These are phyloP conservation scores for Malassezia cuniculi DNA, from an alignment of 1,284 basidiomycete species.

Conservation along the genomic window DNA sequence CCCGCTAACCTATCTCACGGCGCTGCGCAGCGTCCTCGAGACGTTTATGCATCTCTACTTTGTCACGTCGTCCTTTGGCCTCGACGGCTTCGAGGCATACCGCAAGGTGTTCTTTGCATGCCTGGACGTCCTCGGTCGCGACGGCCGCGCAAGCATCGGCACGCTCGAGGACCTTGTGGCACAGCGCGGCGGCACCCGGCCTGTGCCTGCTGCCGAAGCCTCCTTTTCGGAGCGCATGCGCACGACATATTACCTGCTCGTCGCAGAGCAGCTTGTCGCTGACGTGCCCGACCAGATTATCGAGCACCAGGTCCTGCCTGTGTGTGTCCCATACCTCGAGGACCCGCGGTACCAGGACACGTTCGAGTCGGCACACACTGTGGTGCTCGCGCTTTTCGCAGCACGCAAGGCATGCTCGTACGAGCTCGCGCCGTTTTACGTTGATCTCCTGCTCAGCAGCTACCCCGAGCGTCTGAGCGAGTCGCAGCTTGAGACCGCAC, in stretches of 20 bases:
- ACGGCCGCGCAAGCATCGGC: conserved; percentile 26
- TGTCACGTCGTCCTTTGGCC: conserved; percentile 35
- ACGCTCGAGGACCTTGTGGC: conserved; percentile 15
- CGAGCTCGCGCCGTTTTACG: conserved; percentile 36
- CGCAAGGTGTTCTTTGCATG: conserved; percentile 39
- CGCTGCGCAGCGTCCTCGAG: conserved; percentile 22
- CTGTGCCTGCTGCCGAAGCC: background rate
- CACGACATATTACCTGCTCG: conserved; percentile 32
- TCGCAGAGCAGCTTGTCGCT: conserved; percentile 32
- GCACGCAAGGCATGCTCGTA: conserved; percentile 20
- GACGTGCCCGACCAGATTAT: conserved; percentile 32
- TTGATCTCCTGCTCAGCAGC: conserved; percentile 22
- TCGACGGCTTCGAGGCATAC: conserved; percentile 36
- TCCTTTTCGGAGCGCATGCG: conserved; percentile 7
- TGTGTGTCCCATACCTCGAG: conserved; percentile 30
- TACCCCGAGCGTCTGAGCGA: conserved; percentile 18
- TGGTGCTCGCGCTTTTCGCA: conserved; percentile 31
- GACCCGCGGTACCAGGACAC: conserved; percentile 29
- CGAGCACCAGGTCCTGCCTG: conserved; percentile 23
- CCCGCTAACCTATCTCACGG: conserved; percentile 22
- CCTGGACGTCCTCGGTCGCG: conserved; percentile 35
- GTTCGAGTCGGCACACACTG: conserved; percentile 42
- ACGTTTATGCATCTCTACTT: conserved; percentile 33
- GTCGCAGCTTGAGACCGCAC: conserved; percentile 29
- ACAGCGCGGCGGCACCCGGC: background rate